Base-by-base conservation (phyloP, 768 basidiomycete species). In the Nidularia pulvinata region DNA sequence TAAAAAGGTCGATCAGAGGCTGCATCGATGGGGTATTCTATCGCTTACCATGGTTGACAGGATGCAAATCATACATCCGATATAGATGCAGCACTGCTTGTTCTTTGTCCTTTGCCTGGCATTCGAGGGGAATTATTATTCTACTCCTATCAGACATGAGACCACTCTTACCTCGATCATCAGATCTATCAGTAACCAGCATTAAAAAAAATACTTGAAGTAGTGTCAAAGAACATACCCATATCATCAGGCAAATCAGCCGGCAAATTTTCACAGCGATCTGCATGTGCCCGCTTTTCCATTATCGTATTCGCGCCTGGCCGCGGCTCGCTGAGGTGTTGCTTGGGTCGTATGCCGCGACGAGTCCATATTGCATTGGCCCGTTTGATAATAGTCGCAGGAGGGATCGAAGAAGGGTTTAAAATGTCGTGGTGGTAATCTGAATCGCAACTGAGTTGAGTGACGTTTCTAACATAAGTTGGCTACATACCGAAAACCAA, bases 261-360 rank as follows among this genome's bases (percentile, higher is more conserved):
- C 1, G 91, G 91, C 30, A 96, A 71, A 32, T 61, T 68, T 59
- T 86, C 75, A 62, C 92, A 95, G 19, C 94, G 79, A 62, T 95
- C 91, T 0, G 93, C 81, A 63, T 97, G 95, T 5, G 93, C 93
- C 55, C 95, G 79, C 58, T 84, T 73, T 66, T 95, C 92, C 89
- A 94, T 95, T 30, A 92, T 68, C 2, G 83, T 86, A 36, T 82
- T 81, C 4, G 94, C 93, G 1, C 94, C 93, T 1, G 85, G 82
- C n/a, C 93, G 76, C n/a, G 89, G 85, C 61, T 95, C 92, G 48
- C 90, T 93, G 9, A 96, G 81, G 69, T 98, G 95, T 64, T 96
- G 95, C 70, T 97, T 98, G 5, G 92, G 90, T 36, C 75, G 80
- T 55, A 98, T 96, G 6, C 91, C 88, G 10, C 91, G 85, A 44